Evolutionary conservation across 1,284 basidiomycete genomes (phyloP).

Genomic region (Filobasidium uniguttulatum): DNA sequence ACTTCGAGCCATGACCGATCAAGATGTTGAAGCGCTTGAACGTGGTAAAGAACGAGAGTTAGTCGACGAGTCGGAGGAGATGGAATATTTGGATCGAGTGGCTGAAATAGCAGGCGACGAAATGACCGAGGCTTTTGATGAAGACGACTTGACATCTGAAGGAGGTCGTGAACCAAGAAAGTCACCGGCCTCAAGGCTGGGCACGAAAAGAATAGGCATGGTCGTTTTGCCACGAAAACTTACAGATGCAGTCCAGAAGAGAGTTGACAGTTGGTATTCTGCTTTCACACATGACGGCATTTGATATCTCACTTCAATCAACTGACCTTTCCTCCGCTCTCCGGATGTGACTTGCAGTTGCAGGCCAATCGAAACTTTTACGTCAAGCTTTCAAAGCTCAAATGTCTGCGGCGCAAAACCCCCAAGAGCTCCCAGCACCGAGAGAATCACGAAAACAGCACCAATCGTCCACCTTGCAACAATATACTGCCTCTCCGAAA

Average conservation of each 20-base stretch:
- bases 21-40: neutral
- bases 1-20: no score
- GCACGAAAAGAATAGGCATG: slow-evolving; percentile 54
- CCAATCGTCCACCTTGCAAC: slow-evolving; percentile 14
- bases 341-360: neutral
- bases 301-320: neutral
- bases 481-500: slow-evolving; percentile 15
- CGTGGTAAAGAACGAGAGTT: neutral
- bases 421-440: neutral
- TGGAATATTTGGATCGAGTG: slow-evolving; percentile 5
- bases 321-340: neutral
- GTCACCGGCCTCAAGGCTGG: slow-evolving; percentile 66
- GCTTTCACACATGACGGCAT: neutral
- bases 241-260: slow-evolving; percentile 23
- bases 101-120: slow-evolving; percentile 3
- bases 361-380: slow-evolving; percentile 5
- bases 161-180: slow-evolving; percentile 44
- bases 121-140: neutral
- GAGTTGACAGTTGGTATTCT: slow-evolving; percentile 29
- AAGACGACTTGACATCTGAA: neutral
- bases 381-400: slow-evolving; percentile 3
- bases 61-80: neutral
- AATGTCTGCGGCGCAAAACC: neutral
- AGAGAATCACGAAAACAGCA: slow-evolving; percentile 13
- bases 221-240: slow-evolving; percentile 58